Evolutionary conservation across 495 filamentous ascomycete genomes (phyloP), one percentile per base, ranked within the genome.

Genomic region (Trichoderma gamsii): DNA sequence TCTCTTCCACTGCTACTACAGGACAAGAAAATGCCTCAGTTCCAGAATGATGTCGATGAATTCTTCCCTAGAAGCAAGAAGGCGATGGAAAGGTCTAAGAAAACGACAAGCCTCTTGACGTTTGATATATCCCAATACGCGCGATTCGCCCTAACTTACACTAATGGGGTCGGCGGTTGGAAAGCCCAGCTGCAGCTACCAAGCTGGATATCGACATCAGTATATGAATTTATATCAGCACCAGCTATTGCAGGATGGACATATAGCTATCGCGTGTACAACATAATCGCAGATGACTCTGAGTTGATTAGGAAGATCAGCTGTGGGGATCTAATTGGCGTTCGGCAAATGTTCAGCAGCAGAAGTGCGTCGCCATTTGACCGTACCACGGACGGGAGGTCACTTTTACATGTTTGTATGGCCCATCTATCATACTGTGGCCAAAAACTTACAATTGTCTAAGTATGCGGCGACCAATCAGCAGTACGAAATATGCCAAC

Each of bases 361-460:
- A 27, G n/a, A 15, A 3, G 27, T 16, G 56, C 56, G 27, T 61
- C 56, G 4, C 56, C 56, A 13, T 61, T 61, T 25, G 56, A 61
- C 11, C 4, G 25, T 6, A 18, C 5, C 27, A 25, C 11, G 4
- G 12, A 61, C 3, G n/a, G 25, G 2, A 11, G 13, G 4, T 13
- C 56, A 6, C 56, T 61, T 13, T 12, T 61, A 61, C 13, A 61
- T 61, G 56, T 61, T 29, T 61, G 56, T 61, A 29, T 61, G n/a
- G 5, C 51, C 51, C n/a, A 15, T 15, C 4, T 49, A 6, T 5
- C 12, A 13, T 25, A 7, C 1, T 3, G 8, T 59, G 51, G 27
- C 11, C 4, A 21, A 18, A 23, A 59, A 59, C 51, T 59, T 7
- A 59, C 51, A 9, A 23, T 25, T 27, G 0, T 32, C 16, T 4